phyloP scores from a whole-genome alignment of 306 rosid species.

The Lithocarpus polystachyus region DNA sequence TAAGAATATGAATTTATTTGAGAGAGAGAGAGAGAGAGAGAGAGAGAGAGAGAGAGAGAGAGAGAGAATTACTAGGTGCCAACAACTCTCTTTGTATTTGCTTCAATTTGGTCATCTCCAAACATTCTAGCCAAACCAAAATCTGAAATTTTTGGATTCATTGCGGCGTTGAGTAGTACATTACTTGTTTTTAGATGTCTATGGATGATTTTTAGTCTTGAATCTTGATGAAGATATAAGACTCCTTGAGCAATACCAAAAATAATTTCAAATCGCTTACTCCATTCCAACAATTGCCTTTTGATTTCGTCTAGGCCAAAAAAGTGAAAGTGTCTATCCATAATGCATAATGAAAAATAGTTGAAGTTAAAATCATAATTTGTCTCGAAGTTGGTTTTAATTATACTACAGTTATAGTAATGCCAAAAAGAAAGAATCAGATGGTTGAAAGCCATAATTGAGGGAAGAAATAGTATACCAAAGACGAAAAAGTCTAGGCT shows the following conservation, averaged over 20 bases:
- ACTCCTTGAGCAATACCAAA: slow-evolving; percentile 49
- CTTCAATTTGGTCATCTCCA: slow-evolving; percentile 39
- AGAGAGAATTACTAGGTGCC: slow-evolving; percentile 35
- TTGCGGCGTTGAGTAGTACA: slow-evolving; percentile 33
- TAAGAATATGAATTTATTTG: too few relatives aligned
- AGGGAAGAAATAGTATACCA: slow-evolving; percentile 4
- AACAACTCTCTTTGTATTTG: slow-evolving; percentile 36
- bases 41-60: not conserved
- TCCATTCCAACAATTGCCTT: slow-evolving; percentile 31
- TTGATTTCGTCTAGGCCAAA: slow-evolving; percentile 28
- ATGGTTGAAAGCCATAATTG: not conserved
- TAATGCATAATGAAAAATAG: not conserved
- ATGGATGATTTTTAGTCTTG: slow-evolving; percentile 43
- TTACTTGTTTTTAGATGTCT: slow-evolving; percentile 43
- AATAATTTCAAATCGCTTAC: slow-evolving; percentile 37
- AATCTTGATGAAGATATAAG: slow-evolving; percentile 51
- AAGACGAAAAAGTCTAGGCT: slow-evolving; percentile 40
- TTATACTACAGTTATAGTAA: slow-evolving; percentile 6
- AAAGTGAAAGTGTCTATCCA: not conserved
- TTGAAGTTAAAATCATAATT: too few relatives aligned
- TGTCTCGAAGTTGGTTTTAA: too few relatives aligned
- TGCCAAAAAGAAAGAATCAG: not conserved
- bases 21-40: too few relatives aligned
- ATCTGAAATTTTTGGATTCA: slow-evolving; percentile 44
- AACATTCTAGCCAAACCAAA: slow-evolving; percentile 50